Conservation (phyloP, 78 protist genomes). For the Pigoraptor vietnamica region DNA sequence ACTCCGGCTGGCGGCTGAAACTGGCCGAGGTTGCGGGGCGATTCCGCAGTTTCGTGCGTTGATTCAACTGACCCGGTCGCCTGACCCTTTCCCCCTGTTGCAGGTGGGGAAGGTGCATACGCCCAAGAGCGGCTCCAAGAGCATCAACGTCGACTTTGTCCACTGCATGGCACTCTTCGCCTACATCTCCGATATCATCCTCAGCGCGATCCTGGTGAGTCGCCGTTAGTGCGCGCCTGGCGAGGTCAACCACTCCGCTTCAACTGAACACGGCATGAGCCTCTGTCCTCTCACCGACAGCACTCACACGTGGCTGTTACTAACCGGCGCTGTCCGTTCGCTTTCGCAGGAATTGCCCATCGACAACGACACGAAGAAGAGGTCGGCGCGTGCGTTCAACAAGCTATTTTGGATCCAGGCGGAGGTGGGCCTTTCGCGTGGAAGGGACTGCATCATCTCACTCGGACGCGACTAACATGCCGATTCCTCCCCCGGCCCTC, state of each 20-base stretch:
- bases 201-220: not conserved
- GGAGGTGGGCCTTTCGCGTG: too few species aligned
- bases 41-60: too few species aligned
- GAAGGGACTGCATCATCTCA: too few species aligned
- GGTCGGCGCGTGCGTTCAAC: not conserved
- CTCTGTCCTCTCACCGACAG: too few species aligned
- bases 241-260: not conserved
- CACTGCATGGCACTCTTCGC: not conserved
- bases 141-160: not conserved
- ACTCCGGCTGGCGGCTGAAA: too few species aligned
- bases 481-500: too few species aligned
- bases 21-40: too few species aligned
- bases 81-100: too few species aligned
- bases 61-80: too few species aligned
- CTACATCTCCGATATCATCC: not conserved
- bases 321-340: not conserved
- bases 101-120: not conserved
- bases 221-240: not conserved
- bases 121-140: not conserved
- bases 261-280: too few species aligned
- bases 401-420: not conserved
- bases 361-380: not conserved
- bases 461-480: too few species aligned
- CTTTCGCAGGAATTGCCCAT: not conserved
- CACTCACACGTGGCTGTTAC: too few species aligned